A percentile compares a stretch with the other conserved stretches of the same genome.
These are phyloP conservation scores for Tolypocladium tropicale DNA, from an alignment of 2,329 filamentous ascomycete genomes.

Conservation along the genomic window DNA sequence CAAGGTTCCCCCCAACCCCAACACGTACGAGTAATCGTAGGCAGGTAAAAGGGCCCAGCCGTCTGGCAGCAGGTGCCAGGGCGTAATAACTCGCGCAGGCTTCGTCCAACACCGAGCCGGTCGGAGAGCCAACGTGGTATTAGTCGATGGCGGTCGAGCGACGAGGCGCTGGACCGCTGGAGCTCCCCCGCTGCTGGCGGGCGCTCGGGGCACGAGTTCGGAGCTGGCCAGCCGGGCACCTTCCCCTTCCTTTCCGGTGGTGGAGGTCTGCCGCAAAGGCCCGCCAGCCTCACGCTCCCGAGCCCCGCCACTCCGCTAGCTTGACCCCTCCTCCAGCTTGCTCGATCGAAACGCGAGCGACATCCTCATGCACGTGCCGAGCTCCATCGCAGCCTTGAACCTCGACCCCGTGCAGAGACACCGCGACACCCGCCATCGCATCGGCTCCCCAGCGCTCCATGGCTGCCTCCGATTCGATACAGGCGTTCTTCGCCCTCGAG, in stretches of 20 bases:
- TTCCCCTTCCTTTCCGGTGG: too few relatives aligned
- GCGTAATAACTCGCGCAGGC: too few relatives aligned
- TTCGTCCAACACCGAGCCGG: neutral
- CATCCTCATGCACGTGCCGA: neutral
- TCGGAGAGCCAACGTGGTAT: neutral
- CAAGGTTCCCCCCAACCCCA: too few relatives aligned
- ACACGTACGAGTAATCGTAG: too few relatives aligned
- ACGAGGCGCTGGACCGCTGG: neutral
- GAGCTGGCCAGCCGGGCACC: too few relatives aligned
- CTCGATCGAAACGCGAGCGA: neutral
- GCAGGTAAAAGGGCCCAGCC: too few relatives aligned
- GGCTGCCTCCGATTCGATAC: conserved; percentile 22
- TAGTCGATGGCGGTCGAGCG: neutral
- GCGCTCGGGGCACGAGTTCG: neutral
- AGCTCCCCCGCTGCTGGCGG: neutral
- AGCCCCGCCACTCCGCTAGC: neutral
- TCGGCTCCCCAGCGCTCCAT: conserved; percentile 17
- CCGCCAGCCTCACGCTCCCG: neutral
- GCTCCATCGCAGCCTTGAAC: neutral
- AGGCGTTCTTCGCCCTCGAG: conserved; percentile 36
- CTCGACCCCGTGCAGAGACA: neutral
- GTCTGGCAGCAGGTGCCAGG: too few relatives aligned
- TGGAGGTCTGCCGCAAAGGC: too few relatives aligned
- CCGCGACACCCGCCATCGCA: neutral
- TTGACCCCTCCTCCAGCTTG: neutral